phyloP scores from a whole-genome alignment of 495 filamentous ascomycete species.

The Penicillium crystallinum region DNA sequence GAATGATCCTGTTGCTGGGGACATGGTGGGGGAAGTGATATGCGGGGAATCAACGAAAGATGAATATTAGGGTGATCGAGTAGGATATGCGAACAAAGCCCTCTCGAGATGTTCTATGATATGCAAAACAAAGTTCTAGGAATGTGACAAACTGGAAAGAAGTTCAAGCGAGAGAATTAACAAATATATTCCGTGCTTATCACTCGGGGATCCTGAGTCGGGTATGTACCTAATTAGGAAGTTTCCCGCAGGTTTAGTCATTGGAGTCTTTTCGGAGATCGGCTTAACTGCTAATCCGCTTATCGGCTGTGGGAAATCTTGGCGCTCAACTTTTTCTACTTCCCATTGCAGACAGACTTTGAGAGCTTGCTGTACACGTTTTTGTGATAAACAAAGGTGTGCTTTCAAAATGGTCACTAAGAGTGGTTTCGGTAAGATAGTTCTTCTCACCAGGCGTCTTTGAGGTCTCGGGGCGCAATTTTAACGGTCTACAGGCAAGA shows the following conservation, averaged over 20 bases:
- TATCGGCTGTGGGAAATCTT: slow-evolving; percentile 41
- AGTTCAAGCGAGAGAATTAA: not conserved
- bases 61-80: not conserved
- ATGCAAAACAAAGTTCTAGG: not conserved
- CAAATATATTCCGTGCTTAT: slow-evolving; percentile 2
- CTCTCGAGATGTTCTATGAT: not conserved
- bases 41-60: not conserved
- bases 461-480: slow-evolving; percentile 2
- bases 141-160: not conserved
- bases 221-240: slow-evolving; percentile 9
- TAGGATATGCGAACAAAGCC: too few species aligned
- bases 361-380: slow-evolving; percentile 8
- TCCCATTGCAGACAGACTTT: slow-evolving; percentile 11
- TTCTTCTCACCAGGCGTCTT: not conserved
- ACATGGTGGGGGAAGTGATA: slow-evolving; percentile 30
- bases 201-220: not conserved
- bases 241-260: slow-evolving; percentile 11
- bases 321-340: slow-evolving; percentile 31
- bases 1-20: slow-evolving; percentile 41
- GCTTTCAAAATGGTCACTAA: slow-evolving; percentile 44
- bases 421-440: slow-evolving; percentile 35
- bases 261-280: slow-evolving; percentile 28
- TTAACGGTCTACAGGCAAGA: slow-evolving; percentile 60
- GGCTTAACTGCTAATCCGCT: slow-evolving; percentile 34
- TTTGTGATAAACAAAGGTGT: slow-evolving; percentile 8